A percentile compares a stretch with the other conserved stretches of the same genome.
phyloP scores from a whole-genome alignment of 108 stramenopile species.

The Stephanodiscus triporus region DNA sequence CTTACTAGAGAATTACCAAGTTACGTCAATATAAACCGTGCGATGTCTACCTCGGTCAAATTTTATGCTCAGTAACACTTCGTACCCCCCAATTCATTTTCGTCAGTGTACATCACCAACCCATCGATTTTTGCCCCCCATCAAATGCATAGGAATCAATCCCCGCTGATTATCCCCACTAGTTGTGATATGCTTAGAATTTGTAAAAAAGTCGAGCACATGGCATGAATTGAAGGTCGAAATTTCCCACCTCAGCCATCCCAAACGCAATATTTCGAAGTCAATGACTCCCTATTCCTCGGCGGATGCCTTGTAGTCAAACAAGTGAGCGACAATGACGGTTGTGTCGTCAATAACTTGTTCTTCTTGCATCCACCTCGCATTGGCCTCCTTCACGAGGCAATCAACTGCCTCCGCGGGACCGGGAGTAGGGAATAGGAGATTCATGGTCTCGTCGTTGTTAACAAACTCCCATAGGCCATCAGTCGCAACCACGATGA shows the following conservation, averaged over 20 bases:
- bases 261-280: not conserved
- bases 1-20: too few relatives aligned
- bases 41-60: too few relatives aligned
- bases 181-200: not conserved
- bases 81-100: not conserved
- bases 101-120: not conserved
- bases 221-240: not conserved
- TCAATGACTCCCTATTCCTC: constrained; percentile 16
- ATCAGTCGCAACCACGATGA: constrained; percentile 95
- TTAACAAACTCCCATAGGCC: constrained; percentile 98
- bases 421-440: constrained; percentile 76
- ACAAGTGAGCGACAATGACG: constrained; percentile 94
- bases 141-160: not conserved
- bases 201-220: not conserved
- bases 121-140: not conserved
- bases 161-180: not conserved
- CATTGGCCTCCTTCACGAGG: constrained; percentile 90
- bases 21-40: too few relatives aligned
- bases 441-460: constrained; percentile 93
- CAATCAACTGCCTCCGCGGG: constrained; percentile 90
- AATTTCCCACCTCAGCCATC: not conserved
- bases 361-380: constrained; percentile 97
- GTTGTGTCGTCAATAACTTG: constrained; percentile 99
- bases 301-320: constrained; percentile 71
- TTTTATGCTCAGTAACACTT: too few relatives aligned